Evolutionary conservation across 2,329 filamentous ascomycete genomes (phyloP).

Genomic region (Colletotrichum sp.): DNA sequence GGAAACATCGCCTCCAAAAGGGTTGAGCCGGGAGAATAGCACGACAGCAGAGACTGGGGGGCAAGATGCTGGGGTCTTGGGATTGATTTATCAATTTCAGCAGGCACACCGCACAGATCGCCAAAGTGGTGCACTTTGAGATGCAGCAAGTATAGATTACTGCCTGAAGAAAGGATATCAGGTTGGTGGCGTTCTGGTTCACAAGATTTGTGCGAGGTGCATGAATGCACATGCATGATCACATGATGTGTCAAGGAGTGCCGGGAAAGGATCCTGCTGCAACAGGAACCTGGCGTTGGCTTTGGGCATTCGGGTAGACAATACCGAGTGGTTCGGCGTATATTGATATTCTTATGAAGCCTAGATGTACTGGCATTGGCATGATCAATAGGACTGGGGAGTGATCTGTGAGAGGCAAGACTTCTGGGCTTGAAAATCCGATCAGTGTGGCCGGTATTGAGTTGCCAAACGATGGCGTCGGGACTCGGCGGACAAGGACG

Average conservation of each 20-base stretch:
- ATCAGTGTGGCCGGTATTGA: neutral
- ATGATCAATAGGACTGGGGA: neutral
- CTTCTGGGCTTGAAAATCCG: neutral
- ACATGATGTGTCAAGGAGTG: neutral
- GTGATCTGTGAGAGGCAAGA: neutral
- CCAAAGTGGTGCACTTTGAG: constrained; percentile 33
- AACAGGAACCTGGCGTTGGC: neutral
- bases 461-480: neutral
- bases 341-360: neutral
- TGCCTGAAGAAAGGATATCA: neutral
- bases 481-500: neutral
- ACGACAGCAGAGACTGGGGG: constrained; percentile 47
- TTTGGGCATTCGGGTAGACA: neutral
- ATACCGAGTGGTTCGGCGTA: neutral
- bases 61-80: constrained; percentile 58
- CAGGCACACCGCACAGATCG: constrained; percentile 58
- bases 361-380: neutral
- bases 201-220: neutral
- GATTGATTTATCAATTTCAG: constrained; percentile 63
- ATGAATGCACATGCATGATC: neutral
- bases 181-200: neutral
- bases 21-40: constrained; percentile 57
- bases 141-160: neutral
- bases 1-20: constrained; percentile 60
- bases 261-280: neutral